Conservation (phyloP, 345 rosid species). For the Pistacia vera region DNA sequence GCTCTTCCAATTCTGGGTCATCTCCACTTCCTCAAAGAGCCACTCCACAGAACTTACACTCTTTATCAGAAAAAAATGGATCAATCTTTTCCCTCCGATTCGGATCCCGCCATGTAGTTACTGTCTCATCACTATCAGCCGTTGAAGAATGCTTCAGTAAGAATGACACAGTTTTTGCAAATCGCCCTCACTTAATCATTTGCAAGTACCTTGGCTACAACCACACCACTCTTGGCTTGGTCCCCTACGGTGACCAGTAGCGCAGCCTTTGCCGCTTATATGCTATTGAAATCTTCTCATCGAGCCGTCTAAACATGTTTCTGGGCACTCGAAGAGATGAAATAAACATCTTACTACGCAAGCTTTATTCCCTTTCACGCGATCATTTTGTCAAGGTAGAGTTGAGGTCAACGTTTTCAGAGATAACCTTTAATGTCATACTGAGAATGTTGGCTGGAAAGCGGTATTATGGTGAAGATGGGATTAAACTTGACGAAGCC, state of each 20-base stretch:
- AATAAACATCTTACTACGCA: constrained; percentile 9
- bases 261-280: constrained; percentile 54
- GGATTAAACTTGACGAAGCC: constrained; percentile 33
- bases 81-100: constrained; percentile 46
- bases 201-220: constrained; percentile 44
- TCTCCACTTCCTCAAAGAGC: constrained; percentile 46
- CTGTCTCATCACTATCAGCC: constrained; percentile 42
- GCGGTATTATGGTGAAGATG: constrained; percentile 46
- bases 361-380: background rate
- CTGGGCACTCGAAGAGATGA: constrained; percentile 18
- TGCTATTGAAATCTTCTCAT: constrained; percentile 45
- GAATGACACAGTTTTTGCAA: constrained; percentile 52
- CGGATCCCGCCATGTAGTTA: constrained; percentile 39
- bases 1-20: constrained; percentile 54
- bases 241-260: constrained; percentile 60
- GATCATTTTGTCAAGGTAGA: constrained; percentile 38
- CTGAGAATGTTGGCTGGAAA: constrained; percentile 50
- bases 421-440: constrained; percentile 39
- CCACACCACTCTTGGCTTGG: constrained; percentile 30
- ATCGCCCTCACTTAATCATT: constrained; percentile 45
- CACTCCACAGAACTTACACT: constrained; percentile 38
- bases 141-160: constrained; percentile 60
- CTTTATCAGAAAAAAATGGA: constrained; percentile 44
- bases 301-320: constrained; percentile 25
- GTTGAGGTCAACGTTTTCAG: constrained; percentile 34